Base-by-base conservation (phyloP, 2,329 filamentous ascomycete genomes). In the Drechslera avenae region DNA sequence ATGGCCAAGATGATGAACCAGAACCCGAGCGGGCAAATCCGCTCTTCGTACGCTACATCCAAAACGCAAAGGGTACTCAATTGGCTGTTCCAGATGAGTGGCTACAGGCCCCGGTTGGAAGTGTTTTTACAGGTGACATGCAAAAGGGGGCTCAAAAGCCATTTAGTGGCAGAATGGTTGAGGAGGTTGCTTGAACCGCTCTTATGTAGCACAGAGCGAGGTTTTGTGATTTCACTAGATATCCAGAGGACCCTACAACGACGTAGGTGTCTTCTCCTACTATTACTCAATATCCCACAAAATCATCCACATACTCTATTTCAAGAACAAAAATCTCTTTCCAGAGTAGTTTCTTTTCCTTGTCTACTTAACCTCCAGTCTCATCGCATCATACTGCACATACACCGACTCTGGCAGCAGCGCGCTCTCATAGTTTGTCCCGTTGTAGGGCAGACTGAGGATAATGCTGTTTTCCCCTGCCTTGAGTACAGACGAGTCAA, bases 31-130 rank as follows among this genome's bases (percentile, higher is more conserved):
- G 77, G 56, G 76, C 86, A 0, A 80, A 84, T 54, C 80, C 86
- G 1, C 75, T 86, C 6, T 87, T 87, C 57, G 78, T 89, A 17
- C 82, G 89, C 50, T 92, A 88, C 83, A 78, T 89, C 44, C 90
- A 84, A 72, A 88, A 77, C 64, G 60, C 57, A 18, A 78, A 82
- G 16, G 88, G 89, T 8, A 84, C 78, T 54, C 75, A 78, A 3
- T 74, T 92, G 6, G 84, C 80, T 18, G 83, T 91, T 9, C 86
- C 89, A 0, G 79, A 82, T 4, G 87, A 90, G 64, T 86, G 90
- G 77, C 67, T 91, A 21, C 78, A 79, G 8, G 81, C 81, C 0
- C 87, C 88, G 0, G 76, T 79, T 0, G 88, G 88, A 3, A 76
- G 71, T 28, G 69, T 88, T 4, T 89, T 91, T 64, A 34, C 67